Base-by-base conservation (phyloP, 116 monocot species). In the Iris pallida region DNA sequence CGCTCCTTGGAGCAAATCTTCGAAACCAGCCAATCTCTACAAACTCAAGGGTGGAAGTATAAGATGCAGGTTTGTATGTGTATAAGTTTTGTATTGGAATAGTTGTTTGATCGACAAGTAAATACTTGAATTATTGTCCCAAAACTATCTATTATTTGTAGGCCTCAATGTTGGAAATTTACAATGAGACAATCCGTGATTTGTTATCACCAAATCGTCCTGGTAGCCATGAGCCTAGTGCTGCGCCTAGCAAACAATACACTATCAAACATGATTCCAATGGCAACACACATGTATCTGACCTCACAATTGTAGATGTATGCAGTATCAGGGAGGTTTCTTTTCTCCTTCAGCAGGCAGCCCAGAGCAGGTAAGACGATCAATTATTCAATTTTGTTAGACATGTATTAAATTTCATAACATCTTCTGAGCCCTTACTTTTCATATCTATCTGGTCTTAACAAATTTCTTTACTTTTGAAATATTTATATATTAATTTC, bases 141-240 rank as follows among this genome's bases (percentile, higher is more conserved):
- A 0, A 7, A 51, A 51, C 49, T 51, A 9, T 51, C 4, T 51
- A 13, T 51, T 13, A 16, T 51, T 42, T 76, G 47, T 55, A 94
- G 85, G 90, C 87, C 18, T 94, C 90, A 10, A 85, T 90, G 85
- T 64, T 94, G 30, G 94, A 94, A 56, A 90, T 94, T 51, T 94
- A 94, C 46, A 90, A 94, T 77, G 94, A 94, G 65, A 90, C 87
- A 14, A 81, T 94, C n/a, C 85, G 90, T 64, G 94, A 94, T 77
- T 72, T 94, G 40, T 71, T 94, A 56, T 61, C 71, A 51, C 52
- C 85, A 4, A 63, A 40, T 30, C 66, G 77, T 13, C 8, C 77
- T 6, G 45, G 47, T 47, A 69, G 55, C 47, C 5, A n/a, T 19
- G 87, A 87, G n/a, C 8, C 46, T 6, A 73, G 65, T 79, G 42